Evolutionary conservation across 108 stramenopile species (phyloP).

Genomic region (Skeletonema marinoi): DNA sequence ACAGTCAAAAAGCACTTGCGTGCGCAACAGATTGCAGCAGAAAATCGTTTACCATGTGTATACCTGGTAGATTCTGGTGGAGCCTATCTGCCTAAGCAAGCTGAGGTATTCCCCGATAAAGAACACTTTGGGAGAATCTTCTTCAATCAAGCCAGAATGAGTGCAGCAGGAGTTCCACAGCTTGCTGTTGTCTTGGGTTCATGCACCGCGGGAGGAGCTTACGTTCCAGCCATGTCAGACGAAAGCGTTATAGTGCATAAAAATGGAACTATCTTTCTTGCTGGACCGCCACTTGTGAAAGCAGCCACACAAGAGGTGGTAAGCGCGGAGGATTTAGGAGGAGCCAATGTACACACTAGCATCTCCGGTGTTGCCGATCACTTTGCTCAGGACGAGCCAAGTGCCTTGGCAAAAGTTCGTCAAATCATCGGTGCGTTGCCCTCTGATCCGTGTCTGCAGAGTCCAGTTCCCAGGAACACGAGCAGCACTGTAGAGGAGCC

Average conservation of each 20-base stretch:
- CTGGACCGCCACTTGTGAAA: slow-evolving; percentile 98
- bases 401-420: slow-evolving; percentile 86
- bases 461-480: slow-evolving; percentile 24
- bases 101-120: slow-evolving; percentile 95
- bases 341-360: slow-evolving; percentile 92
- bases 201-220: slow-evolving; percentile 99
- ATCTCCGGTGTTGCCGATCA: slow-evolving; percentile 96
- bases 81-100: slow-evolving; percentile 96
- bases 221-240: slow-evolving; percentile 98
- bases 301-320: slow-evolving; percentile 98
- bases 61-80: slow-evolving; percentile 96
- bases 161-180: slow-evolving; percentile 89
- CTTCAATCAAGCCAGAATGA: slow-evolving; percentile 96
- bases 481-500: slow-evolving; percentile 84
- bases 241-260: slow-evolving; percentile 96
- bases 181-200: slow-evolving; percentile 96
- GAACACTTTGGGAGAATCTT: slow-evolving; percentile 99
- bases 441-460: slow-evolving; percentile 35
- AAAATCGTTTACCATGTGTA: slow-evolving; percentile 95
- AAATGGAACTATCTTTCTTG: slow-evolving; percentile 97
- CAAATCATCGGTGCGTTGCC: slow-evolving; percentile 80
- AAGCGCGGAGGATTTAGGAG: slow-evolving; percentile 95
- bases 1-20: slow-evolving; percentile 99
- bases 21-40: slow-evolving; percentile 95
- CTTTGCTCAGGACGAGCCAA: slow-evolving; percentile 88